A percentile compares a stretch with the other conserved stretches of the same genome.
Evolutionary conservation across 2,329 filamentous ascomycete species (phyloP).

Genomic region (Xylogone sp.): DNA sequence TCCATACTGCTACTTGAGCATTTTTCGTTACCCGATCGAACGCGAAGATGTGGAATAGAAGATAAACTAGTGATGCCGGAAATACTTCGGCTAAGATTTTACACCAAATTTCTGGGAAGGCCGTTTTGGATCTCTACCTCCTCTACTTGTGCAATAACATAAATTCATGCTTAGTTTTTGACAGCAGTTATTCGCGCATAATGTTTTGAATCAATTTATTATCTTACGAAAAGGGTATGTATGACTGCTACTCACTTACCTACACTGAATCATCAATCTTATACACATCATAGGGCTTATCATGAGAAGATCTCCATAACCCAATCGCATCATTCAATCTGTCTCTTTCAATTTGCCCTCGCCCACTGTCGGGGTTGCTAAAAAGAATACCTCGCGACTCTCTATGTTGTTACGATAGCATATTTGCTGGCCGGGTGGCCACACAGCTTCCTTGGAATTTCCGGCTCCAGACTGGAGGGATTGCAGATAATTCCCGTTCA

Average conservation of each 20-base stretch:
- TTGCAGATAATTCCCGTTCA: not conserved
- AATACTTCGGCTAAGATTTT: not conserved
- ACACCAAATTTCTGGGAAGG: not conserved
- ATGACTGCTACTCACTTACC: not conserved
- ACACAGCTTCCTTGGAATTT: conserved; percentile 6
- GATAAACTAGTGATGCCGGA: not conserved
- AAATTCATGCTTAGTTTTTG: too few relatives aligned
- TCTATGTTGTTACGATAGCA: conserved; percentile 37
- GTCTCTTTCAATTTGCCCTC: conserved; percentile 35
- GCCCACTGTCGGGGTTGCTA: conserved; percentile 39
- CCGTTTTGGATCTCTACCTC: not conserved
- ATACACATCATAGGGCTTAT: conserved; percentile 13
- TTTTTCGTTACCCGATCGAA: not conserved
- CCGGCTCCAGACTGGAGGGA: not conserved
- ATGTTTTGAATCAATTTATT: too few relatives aligned
- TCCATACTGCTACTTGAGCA: conserved; percentile 33
- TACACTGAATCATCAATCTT: not conserved
- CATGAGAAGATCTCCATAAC: conserved; percentile 26
- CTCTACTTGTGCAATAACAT: too few relatives aligned
- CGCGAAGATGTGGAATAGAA: too few relatives aligned
- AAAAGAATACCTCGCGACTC: conserved; percentile 36
- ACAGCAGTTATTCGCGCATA: too few relatives aligned
- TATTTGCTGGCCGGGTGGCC: conserved; percentile 37
- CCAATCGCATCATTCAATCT: conserved; percentile 35
- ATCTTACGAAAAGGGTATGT: too few relatives aligned